Conservation (phyloP, 2,329 filamentous ascomycete genomes). For the Teratosphaeria viscida region DNA sequence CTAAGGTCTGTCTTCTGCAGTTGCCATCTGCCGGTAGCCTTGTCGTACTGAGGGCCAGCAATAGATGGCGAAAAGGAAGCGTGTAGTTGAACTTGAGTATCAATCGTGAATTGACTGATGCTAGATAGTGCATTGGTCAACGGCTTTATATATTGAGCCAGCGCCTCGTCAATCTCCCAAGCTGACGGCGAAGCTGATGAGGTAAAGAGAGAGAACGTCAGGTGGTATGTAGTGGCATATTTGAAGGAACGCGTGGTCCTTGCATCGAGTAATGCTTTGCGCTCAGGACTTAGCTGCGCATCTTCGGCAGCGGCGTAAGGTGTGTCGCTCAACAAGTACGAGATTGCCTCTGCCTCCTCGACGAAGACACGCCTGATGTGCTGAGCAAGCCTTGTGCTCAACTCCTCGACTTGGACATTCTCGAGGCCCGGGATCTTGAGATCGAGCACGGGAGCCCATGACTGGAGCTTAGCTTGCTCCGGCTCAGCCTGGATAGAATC, state of each 20-base stretch:
- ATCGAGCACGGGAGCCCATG: conserved; percentile 61
- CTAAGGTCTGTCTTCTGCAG: conserved; percentile 79
- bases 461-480: conserved; percentile 10
- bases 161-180: conserved; percentile 80
- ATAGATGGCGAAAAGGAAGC: conserved; percentile 58
- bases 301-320: conserved; percentile 15
- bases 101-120: conserved; percentile 91
- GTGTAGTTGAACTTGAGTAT: conserved; percentile 92
- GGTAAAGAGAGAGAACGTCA: conserved; percentile 92
- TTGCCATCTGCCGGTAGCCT: conserved; percentile 48
- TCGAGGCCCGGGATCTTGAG: conserved; percentile 51
- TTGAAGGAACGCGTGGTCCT: conserved; percentile 78
- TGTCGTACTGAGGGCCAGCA: conserved; percentile 45
- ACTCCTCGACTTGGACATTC: conserved; percentile 50
- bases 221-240: conserved; percentile 85
- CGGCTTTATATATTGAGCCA: conserved; percentile 71
- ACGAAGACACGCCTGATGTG: conserved; percentile 69
- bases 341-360: conserved; percentile 78
- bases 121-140: conserved; percentile 66
- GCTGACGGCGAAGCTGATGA: conserved; percentile 65
- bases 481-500: not conserved
- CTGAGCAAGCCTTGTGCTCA: conserved; percentile 68
- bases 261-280: conserved; percentile 41
- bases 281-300: conserved; percentile 22
- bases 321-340: conserved; percentile 20